A percentile compares a stretch with the other conserved stretches of the same genome.
phyloP scores from a whole-genome alignment of 768 basidiomycete genomes.

The Lactarius evosmus region DNA sequence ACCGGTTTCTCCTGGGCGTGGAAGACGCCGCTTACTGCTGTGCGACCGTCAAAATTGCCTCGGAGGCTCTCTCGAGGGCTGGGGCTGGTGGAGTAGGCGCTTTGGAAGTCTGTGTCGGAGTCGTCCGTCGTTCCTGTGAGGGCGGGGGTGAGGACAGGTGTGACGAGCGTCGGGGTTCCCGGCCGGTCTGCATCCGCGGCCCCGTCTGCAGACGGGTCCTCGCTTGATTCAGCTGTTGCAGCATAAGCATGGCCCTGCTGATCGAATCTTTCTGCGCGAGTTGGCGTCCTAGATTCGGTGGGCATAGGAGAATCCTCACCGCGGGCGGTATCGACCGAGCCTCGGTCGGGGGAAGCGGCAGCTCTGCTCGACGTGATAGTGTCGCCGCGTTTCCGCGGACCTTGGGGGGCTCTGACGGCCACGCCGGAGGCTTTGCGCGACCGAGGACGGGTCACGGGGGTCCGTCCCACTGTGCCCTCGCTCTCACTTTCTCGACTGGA shows the following conservation, averaged over 20 bases:
- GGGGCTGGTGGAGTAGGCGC: conserved; percentile 61
- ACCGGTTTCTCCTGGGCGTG: conserved; percentile 32
- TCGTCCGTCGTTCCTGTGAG: conserved; percentile 30
- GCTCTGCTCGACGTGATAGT: conserved; percentile 50
- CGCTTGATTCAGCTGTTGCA: neutral
- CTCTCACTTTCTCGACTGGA: conserved; percentile 54
- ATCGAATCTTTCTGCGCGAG: conserved; percentile 9
- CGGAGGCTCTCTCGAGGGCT: conserved; percentile 65
- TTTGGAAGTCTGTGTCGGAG: conserved; percentile 65
- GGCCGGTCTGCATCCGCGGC: neutral
- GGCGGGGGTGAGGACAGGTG: conserved; percentile 29
- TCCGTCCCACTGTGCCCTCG: conserved; percentile 39
- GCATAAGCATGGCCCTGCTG: neutral
- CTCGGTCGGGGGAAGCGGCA: conserved; percentile 35
- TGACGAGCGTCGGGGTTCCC: conserved; percentile 18
- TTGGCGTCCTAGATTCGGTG: conserved; percentile 13
- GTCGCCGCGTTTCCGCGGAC: conserved; percentile 44
- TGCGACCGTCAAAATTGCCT: conserved; percentile 41
- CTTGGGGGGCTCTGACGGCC: conserved; percentile 8
- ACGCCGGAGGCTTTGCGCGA: conserved; percentile 39
- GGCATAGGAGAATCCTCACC: conserved; percentile 19
- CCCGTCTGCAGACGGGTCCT: neutral
- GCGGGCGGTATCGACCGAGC: conserved; percentile 37
- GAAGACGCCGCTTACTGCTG: conserved; percentile 20
- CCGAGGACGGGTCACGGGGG: conserved; percentile 28